These are phyloP conservation scores for Solanum piurae DNA, from an alignment of 257 asterid species.

Conservation along the genomic window DNA sequence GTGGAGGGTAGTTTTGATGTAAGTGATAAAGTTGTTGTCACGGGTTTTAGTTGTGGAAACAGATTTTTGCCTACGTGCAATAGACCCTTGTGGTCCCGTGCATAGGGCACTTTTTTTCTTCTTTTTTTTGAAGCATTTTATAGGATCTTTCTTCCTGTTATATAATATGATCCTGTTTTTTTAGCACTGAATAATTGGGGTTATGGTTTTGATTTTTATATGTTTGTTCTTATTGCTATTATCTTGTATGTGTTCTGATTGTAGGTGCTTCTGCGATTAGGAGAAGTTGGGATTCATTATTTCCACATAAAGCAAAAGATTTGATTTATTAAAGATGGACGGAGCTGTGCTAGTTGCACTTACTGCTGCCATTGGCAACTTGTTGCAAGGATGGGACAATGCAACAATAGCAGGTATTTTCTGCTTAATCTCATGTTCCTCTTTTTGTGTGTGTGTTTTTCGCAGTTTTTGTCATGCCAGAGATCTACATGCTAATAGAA, in stretches of 20 bases:
- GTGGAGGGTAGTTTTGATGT: background rate
- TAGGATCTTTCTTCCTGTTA: background rate
- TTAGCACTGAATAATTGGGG: background rate
- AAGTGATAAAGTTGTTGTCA: background rate
- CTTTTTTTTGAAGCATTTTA: background rate
- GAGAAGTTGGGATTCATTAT: background rate
- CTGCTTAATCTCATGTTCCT: background rate
- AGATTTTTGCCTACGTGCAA: background rate
- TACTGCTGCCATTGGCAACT: slow-evolving; percentile 81
- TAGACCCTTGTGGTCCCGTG: background rate
- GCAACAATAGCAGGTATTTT: slow-evolving; percentile 90
- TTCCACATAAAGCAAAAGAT: background rate
- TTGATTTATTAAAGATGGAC: slow-evolving; percentile 35
- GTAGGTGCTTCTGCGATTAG: background rate
- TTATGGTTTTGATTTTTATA: background rate
- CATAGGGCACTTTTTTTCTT: background rate
- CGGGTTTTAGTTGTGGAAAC: background rate
- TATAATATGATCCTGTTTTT: background rate
- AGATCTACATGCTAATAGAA: background rate
- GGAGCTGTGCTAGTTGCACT: slow-evolving; percentile 81
- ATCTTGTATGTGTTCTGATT: background rate
- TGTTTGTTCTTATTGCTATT: background rate
- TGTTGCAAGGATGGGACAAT: slow-evolving; percentile 98
- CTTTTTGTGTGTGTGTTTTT: background rate
- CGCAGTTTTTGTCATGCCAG: background rate